A percentile compares a stretch with the other conserved stretches of the same genome.
Conservation (phyloP, 352 stramenopile genomes). For the Phytopythium vexans region DNA sequence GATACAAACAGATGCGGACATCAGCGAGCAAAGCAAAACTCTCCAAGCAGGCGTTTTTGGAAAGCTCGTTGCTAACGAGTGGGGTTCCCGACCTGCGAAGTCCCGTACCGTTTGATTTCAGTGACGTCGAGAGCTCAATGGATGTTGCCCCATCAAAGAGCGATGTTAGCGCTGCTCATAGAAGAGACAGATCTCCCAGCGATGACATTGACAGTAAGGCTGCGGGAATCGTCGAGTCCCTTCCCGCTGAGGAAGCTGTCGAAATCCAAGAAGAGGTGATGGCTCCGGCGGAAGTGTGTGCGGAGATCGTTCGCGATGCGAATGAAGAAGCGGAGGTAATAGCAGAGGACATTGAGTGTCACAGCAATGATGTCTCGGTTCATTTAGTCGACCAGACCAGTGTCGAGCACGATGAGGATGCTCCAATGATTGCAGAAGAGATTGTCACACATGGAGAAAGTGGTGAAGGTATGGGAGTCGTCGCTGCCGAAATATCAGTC, state of each 20-base stretch:
- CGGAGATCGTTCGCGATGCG: neutral
- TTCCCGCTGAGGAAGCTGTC: no score
- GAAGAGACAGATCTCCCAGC: no score
- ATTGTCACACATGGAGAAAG: neutral
- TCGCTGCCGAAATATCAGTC: neutral
- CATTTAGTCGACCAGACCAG: neutral
- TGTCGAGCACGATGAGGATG: neutral
- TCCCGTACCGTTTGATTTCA: constrained; percentile 1
- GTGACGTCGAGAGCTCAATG: constrained; percentile 1
- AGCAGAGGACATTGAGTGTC: neutral
- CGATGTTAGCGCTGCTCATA: no score
- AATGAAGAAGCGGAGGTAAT: neutral
- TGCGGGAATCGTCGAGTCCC: no score
- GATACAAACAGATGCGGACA: neutral
- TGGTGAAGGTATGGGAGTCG: neutral
- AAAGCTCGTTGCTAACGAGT: no score
- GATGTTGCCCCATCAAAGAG: no score
- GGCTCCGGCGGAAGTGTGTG: neutral
- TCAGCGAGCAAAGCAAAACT: constrained; percentile 1
- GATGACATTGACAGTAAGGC: no score
- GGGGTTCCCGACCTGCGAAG: neutral
- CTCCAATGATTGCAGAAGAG: neutral
- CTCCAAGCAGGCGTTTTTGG: neutral
- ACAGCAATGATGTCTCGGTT: neutral
- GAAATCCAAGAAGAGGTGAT: neutral